Evolutionary conservation across 306 rosid species (phyloP).

Genomic region (Prunus armeniaca): DNA sequence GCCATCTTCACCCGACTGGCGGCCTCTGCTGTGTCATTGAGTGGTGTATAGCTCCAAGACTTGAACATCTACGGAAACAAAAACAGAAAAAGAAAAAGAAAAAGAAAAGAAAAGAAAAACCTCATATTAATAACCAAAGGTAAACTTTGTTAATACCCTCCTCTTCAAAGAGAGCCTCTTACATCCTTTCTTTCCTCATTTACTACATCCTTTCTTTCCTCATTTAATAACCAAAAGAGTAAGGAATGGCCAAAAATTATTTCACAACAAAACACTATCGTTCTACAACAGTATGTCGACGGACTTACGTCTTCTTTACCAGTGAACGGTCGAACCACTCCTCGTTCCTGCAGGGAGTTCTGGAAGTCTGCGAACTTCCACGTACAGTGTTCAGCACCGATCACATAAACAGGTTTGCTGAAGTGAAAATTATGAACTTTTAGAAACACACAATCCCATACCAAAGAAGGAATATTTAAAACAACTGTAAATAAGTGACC

Average conservation of each 20-base stretch:
- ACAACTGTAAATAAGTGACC: background rate
- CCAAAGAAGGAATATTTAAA: constrained; percentile 5
- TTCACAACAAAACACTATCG: too few species aligned
- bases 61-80: constrained; percentile 43
- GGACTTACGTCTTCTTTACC: constrained; percentile 75
- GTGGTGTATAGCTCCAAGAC: constrained; percentile 83
- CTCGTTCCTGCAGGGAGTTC: constrained; percentile 57
- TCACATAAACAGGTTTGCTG: constrained; percentile 88
- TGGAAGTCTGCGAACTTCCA: constrained; percentile 95
- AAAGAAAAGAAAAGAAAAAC: background rate
- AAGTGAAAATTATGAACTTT: constrained; percentile 13
- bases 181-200: constrained; percentile 1
- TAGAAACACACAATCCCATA: constrained; percentile 15
- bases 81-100: background rate
- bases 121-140: background rate
- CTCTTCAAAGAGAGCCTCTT: background rate
- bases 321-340: constrained; percentile 69
- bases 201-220: constrained; percentile 1
- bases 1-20: constrained; percentile 52
- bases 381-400: constrained; percentile 71
- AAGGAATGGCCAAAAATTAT: background rate
- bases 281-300: background rate
- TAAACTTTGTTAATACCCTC: background rate
- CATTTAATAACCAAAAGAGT: background rate
- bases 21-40: constrained; percentile 76